A percentile compares a stretch with the other conserved stretches of the same genome.
These are phyloP conservation scores for Gossypium rotundifolium DNA, from an alignment of 345 rosid genomes.

Conservation along the genomic window DNA sequence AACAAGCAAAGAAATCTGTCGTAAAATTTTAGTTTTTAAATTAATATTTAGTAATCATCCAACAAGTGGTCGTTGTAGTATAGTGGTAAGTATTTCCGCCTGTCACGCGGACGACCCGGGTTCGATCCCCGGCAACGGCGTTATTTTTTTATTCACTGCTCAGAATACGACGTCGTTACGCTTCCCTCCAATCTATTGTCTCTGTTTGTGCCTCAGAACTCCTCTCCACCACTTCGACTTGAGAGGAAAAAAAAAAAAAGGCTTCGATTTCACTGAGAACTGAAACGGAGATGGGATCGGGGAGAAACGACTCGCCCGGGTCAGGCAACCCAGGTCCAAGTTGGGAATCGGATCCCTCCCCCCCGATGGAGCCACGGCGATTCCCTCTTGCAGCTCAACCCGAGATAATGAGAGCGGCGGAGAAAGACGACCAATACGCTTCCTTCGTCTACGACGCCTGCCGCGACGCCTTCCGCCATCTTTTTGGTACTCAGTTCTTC, in stretches of 20 bases:
- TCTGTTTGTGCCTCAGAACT: neutral
- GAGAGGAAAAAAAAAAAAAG: too few relatives aligned
- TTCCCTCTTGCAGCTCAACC: slow-evolving; percentile 82
- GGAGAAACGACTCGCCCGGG: slow-evolving; percentile 18
- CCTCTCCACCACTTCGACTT: neutral
- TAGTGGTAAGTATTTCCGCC: slow-evolving; percentile 92
- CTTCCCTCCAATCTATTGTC: neutral
- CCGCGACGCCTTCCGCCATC: slow-evolving; percentile 87
- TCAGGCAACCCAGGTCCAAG: slow-evolving; percentile 28
- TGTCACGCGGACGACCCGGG: slow-evolving; percentile 99
- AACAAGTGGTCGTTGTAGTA: slow-evolving; percentile 66
- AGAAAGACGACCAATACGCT: slow-evolving; percentile 95
- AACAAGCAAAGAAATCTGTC: too few relatives aligned
- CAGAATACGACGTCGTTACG: neutral
- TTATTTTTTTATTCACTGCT: too few relatives aligned
- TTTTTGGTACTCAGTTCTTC: neutral
- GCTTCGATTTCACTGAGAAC: neutral
- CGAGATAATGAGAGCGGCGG: slow-evolving; percentile 96
- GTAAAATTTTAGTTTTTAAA: too few relatives aligned
- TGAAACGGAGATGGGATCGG: slow-evolving; percentile 19
- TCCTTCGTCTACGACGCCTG: slow-evolving; percentile 88
- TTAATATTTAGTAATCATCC: accelerated
- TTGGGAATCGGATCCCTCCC: slow-evolving; percentile 12
- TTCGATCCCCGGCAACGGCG: slow-evolving; percentile 96
- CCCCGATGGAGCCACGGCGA: slow-evolving; percentile 21